phyloP scores from a whole-genome alignment of 163 green algal species.

The Trebouxiophyceae sp. region DNA sequence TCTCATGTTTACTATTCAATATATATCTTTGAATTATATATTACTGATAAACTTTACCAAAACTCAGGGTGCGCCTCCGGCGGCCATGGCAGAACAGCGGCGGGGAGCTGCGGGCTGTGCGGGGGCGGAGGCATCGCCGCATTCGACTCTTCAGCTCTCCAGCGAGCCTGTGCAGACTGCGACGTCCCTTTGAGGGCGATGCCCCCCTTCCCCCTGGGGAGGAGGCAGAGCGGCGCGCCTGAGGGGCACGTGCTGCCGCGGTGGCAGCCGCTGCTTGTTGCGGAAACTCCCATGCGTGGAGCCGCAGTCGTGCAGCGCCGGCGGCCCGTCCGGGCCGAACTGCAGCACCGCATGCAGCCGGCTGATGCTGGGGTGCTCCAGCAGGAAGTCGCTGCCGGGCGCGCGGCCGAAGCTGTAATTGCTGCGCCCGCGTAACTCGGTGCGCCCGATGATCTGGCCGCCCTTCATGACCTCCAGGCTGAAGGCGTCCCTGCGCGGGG shows the following conservation, averaged over 20 bases:
- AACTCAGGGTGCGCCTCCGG: too few relatives aligned
- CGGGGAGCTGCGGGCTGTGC: too few relatives aligned
- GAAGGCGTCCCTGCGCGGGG: constrained; percentile 47
- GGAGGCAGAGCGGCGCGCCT: too few relatives aligned
- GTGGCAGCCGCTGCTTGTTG: constrained; percentile 74
- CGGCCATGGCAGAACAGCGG: too few relatives aligned
- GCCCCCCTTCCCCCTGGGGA: too few relatives aligned
- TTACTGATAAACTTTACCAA: too few relatives aligned
- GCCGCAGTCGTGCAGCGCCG: constrained; percentile 74
- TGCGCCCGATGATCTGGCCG: constrained; percentile 41
- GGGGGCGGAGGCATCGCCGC: too few relatives aligned
- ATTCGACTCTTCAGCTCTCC: too few relatives aligned
- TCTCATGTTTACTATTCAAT: too few relatives aligned
- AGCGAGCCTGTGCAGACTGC: too few relatives aligned
- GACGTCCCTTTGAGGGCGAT: too few relatives aligned
- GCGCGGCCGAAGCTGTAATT: constrained; percentile 70
- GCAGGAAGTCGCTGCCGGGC: constrained; percentile 54
- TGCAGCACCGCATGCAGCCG: constrained; percentile 81
- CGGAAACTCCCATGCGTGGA: constrained; percentile 82
- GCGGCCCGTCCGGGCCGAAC: constrained; percentile 42
- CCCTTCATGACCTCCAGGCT: constrained; percentile 65
- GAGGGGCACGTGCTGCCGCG: constrained; percentile 36
- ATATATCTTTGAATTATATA: too few relatives aligned
- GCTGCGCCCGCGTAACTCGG: constrained; percentile 25
- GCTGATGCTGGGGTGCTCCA: constrained; percentile 80